phyloP scores from a whole-genome alignment of 1,284 basidiomycete genomes.

The Ustilago nuda region DNA sequence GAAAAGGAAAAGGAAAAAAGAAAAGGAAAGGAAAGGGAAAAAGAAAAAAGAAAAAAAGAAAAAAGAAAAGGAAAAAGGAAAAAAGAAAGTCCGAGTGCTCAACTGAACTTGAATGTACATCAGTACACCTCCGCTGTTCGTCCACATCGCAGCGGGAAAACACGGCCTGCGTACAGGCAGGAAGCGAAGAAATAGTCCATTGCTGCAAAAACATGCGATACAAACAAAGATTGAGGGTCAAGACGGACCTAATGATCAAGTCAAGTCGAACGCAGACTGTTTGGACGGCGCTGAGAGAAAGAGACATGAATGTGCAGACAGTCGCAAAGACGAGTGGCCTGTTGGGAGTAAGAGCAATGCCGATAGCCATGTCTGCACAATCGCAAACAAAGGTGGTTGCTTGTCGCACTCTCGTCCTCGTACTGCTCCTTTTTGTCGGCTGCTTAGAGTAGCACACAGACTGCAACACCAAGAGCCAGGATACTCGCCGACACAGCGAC shows the following conservation, averaged over 20 bases:
- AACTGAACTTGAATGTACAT: not conserved
- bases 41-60: too few species aligned
- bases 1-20: too few species aligned
- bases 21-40: too few species aligned
- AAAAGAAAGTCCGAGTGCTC: not conserved
- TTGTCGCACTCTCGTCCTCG: not conserved
- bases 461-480: slow-evolving; percentile 29
- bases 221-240: not conserved
- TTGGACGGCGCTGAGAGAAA: too few species aligned
- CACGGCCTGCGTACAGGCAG: not conserved
- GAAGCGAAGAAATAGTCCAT: not conserved
- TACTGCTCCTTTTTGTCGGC: not conserved
- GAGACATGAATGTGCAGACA: too few species aligned
- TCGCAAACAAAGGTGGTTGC: too few species aligned
- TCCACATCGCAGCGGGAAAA: not conserved
- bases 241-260: not conserved
- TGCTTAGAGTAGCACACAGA: slow-evolving; percentile 35
- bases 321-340: too few species aligned
- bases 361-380: too few species aligned
- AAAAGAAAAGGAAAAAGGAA: too few species aligned
- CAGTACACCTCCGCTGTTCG: not conserved
- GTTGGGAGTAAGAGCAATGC: too few species aligned
- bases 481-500: slow-evolving; percentile 24
- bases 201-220: not conserved
- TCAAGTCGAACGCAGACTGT: not conserved